A percentile compares a stretch with the other conserved stretches of the same genome.
Conservation (phyloP, 2,329 filamentous ascomycete genomes). For the Nectriaceae sp. region DNA sequence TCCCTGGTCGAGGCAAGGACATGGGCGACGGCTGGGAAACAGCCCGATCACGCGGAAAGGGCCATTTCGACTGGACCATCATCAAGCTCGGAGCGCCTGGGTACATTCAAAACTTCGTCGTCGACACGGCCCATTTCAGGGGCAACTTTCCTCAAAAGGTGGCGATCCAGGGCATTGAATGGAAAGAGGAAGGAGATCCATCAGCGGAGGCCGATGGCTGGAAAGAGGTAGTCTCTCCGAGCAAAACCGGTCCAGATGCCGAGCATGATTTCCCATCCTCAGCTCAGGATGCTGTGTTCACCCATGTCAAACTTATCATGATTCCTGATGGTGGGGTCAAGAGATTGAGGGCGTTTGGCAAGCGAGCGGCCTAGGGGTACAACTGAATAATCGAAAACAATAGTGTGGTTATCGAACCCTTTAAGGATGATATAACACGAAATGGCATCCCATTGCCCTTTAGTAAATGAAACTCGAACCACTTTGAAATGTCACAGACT, state of each 20-base stretch:
- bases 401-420: too few species aligned
- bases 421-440: too few species aligned
- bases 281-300: constrained; percentile 63
- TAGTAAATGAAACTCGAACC: constrained; percentile 3
- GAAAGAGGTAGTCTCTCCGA: constrained; percentile 65
- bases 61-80: constrained; percentile 80
- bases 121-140: constrained; percentile 82
- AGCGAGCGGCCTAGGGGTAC: constrained; percentile 28
- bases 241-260: constrained; percentile 70
- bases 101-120: constrained; percentile 64
- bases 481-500: not conserved
- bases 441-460: too few species aligned
- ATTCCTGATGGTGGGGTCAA: constrained; percentile 94
- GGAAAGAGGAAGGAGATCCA: constrained; percentile 56
- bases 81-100: constrained; percentile 70
- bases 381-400: too few species aligned
- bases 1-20: constrained; percentile 76
- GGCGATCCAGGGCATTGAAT: constrained; percentile 63
- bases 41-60: constrained; percentile 68
- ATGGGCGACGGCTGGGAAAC: constrained; percentile 93
- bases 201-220: constrained; percentile 60
- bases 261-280: constrained; percentile 67
- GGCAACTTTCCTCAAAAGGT: constrained; percentile 83
- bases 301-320: constrained; percentile 87
- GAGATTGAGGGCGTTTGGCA: constrained; percentile 62